Base-by-base conservation (phyloP, 805 yeast genomes). In the Monosporozyma unispora region DNA sequence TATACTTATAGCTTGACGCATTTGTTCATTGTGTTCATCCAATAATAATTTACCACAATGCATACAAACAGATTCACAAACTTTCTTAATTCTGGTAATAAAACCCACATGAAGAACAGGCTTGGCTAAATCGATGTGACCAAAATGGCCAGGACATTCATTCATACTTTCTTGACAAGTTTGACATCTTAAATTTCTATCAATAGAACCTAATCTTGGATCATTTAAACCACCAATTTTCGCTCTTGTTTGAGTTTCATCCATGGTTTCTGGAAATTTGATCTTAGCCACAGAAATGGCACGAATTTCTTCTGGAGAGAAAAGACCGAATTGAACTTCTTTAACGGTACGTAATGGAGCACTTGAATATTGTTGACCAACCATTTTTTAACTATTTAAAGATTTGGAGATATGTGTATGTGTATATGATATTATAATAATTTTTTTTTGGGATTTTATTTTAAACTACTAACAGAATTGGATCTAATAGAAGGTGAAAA, bases 141-240 rank as follows among this genome's bases (percentile, higher is more conserved):
- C 99, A 70, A 93, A 93, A 73, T 93, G 99, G 52, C 99, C 99
- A 0, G 98, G 98, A 71, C 99, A 93, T 68, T 93, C 98, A 52
- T 91, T 87, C 97, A 93, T 93, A 60, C 91, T 96, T 69, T 93
- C 99, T 62, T 96, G 95, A 77, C 99, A 93, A 22, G 99, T 93
- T 75, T 91, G 98, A 76, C 99, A 93, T 73, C 87, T 88, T 77
- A 86, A 87, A 67, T 90, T 91, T 68, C 99, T 83, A 70, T 93
- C 99, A 60, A 93, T 90, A 4, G 97, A 86, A 46, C 99, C 99
- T 53, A 93, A 76, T 61, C 98, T 82, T 52, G 99, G 98, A 68
- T 95, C 99, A 66, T 90, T 91, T 54, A 93, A 74, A 52, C 99
- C 99, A 55, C 97, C 97, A 57, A 89, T 90, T 67, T 97, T 82